Base-by-base conservation (phyloP, 495 filamentous ascomycete species). In the Arthonia radiata region DNA sequence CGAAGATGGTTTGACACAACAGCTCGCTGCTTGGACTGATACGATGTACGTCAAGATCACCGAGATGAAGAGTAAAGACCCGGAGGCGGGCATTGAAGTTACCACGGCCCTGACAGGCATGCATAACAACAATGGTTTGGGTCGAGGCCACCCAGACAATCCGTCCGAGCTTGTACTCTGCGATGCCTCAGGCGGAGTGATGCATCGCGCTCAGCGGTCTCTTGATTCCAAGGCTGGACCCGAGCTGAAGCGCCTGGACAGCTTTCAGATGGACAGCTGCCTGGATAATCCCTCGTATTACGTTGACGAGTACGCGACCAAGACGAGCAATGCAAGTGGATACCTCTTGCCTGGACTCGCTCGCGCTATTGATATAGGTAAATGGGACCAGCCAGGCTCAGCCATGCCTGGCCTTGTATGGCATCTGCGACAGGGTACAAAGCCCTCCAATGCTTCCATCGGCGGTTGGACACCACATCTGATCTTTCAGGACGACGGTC, bases 231-330 rank as follows among this genome's bases (percentile, higher is more conserved):
- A n/a, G n/a, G n/a, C n/a, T n/a, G 18, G 43, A 46, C 8, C 37
- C 40, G 19, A 52, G 44, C 1, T 68, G 23, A 42, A 46, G 0
- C 26, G 68, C 5, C 29, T 41, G 3, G 54, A 61, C 3, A 37
- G 42, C 2, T 27, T 64, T 18, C 29, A 39, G 2, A 29, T 66
- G 2, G 48, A 54, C 14, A 47, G 42, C 13, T 31, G 56, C 11
- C 48, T 61, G 18, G 64, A 72, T 39, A 72, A 70, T 30, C 64
- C 62, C 0, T 54, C 40, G 28, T 71, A 59, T 37, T 72, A 30
- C 27, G 24, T 25, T 5, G 65, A 64, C 36, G 53, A 56, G 8
- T 57, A 53, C 9, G 30, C 38, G 0, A 24, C 7, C 0, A 33
- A 50, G 18, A 25, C 29, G 9, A 6, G 29, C 8, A 56, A 65